phyloP scores from a whole-genome alignment of 306 rosid species.

The Crataegus laevigata region DNA sequence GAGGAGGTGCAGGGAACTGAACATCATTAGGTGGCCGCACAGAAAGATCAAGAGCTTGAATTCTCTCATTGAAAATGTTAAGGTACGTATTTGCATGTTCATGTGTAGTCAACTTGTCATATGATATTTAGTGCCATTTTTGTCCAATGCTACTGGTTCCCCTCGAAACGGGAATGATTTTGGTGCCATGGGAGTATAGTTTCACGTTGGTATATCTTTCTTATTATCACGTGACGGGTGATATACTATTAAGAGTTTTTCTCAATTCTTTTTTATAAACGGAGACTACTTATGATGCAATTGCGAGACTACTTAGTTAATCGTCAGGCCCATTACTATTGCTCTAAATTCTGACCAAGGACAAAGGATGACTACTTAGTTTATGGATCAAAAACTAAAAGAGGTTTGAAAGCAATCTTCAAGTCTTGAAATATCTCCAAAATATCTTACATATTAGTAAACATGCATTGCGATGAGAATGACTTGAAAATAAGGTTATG shows the following conservation, averaged over 20 bases:
- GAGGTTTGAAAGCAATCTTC: neutral
- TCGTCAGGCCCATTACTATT: no score
- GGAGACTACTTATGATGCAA: neutral
- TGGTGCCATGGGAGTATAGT: no score
- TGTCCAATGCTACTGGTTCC: neutral
- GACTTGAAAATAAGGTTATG: no score
- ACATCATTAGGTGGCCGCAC: slow-evolving; percentile 78
- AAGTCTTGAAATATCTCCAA: no score
- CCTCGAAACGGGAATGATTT: neutral
- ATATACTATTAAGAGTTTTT: no score
- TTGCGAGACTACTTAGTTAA: neutral
- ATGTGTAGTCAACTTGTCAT: neutral
- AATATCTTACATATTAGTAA: no score
- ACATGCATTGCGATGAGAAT: no score
- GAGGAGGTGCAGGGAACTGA: slow-evolving; percentile 73
- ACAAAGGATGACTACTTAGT: neutral
- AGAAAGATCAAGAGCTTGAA: slow-evolving; percentile 72
- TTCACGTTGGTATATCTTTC: no score
- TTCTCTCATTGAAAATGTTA: slow-evolving; percentile 45
- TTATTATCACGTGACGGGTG: no score
- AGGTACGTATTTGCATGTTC: slow-evolving; percentile 34
- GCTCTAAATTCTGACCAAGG: no score
- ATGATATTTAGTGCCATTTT: neutral
- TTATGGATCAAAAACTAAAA: neutral
- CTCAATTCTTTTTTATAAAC: no score